These are phyloP conservation scores for Ailanthus altissimus DNA, from an alignment of 345 rosid species.

Conservation along the genomic window DNA sequence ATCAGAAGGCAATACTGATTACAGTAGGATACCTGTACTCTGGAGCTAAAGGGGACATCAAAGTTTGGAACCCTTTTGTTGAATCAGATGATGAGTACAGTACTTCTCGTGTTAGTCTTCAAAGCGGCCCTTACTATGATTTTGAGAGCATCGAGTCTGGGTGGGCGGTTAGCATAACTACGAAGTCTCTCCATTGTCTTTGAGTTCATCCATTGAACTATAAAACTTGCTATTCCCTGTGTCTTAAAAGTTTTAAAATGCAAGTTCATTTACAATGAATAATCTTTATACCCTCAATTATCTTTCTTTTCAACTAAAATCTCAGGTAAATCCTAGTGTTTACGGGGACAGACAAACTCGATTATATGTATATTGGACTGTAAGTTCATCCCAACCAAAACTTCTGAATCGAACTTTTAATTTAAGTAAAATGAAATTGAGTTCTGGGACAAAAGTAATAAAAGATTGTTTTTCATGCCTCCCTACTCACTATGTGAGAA, in stretches of 20 bases:
- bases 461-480: neutral
- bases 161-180: conserved; percentile 46
- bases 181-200: neutral
- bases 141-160: conserved; percentile 55
- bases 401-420: neutral
- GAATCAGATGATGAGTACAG: conserved; percentile 53
- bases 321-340: conserved; percentile 54
- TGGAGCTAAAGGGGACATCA: conserved; percentile 56
- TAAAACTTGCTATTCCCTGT: no score
- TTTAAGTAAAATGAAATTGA: neutral
- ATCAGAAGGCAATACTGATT: conserved; percentile 47
- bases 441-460: neutral
- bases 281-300: neutral
- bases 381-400: conserved; percentile 23
- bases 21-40: conserved; percentile 45
- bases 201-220: neutral
- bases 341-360: conserved; percentile 58
- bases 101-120: conserved; percentile 43
- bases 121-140: conserved; percentile 40
- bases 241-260: no score
- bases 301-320: neutral
- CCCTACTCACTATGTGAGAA: neutral
- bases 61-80: conserved; percentile 51
- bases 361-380: conserved; percentile 57
- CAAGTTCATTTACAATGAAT: neutral